phyloP scores from a whole-genome alignment of 495 filamentous ascomycete genomes.

The Cladorrhinum samala region DNA sequence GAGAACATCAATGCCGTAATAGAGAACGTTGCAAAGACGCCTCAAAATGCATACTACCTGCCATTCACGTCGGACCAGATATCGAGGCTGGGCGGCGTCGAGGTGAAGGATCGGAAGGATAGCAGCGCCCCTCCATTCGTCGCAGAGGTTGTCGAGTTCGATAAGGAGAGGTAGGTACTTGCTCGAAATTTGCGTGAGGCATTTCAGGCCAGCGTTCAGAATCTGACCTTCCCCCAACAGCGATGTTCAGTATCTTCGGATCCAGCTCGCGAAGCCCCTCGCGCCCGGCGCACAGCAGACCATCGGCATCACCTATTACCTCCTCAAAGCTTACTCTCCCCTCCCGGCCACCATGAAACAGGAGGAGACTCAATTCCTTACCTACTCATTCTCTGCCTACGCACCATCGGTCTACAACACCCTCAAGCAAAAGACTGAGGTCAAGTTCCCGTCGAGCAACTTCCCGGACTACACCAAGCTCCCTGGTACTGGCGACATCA shows the following conservation, averaged over 20 bases:
- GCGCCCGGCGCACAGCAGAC: slow-evolving; percentile 71
- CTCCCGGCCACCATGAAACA: slow-evolving; percentile 77
- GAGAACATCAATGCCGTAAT: slow-evolving; percentile 90
- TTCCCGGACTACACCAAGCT: slow-evolving; percentile 81
- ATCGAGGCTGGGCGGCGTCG: slow-evolving; percentile 71
- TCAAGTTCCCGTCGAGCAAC: slow-evolving; percentile 75
- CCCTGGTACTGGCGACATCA: slow-evolving; percentile 52
- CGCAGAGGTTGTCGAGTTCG: slow-evolving; percentile 60
- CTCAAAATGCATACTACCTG: slow-evolving; percentile 84
- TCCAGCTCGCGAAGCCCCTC: slow-evolving; percentile 69
- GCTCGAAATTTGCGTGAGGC: too few relatives aligned
- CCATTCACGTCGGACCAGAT: slow-evolving; percentile 72
- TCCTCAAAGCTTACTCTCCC: slow-evolving; percentile 67
- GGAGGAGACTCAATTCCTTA: slow-evolving; percentile 77
- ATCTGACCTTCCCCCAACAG: slow-evolving; percentile 35
- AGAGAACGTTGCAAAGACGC: slow-evolving; percentile 68
- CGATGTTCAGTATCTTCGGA: slow-evolving; percentile 74
- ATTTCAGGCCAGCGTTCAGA: too few relatives aligned
- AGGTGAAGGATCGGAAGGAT: slow-evolving; percentile 87
- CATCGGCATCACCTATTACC: slow-evolving; percentile 75
- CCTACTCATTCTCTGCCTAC: slow-evolving; percentile 78
- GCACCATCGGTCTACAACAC: slow-evolving; percentile 74
- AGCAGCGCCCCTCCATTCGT: slow-evolving; percentile 57
- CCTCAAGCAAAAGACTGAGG: slow-evolving; percentile 89
- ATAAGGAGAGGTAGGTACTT: slow-evolving; percentile 51